Conservation (phyloP, 176 grass and related monocot genomes). For the Luzula sylvatica region DNA sequence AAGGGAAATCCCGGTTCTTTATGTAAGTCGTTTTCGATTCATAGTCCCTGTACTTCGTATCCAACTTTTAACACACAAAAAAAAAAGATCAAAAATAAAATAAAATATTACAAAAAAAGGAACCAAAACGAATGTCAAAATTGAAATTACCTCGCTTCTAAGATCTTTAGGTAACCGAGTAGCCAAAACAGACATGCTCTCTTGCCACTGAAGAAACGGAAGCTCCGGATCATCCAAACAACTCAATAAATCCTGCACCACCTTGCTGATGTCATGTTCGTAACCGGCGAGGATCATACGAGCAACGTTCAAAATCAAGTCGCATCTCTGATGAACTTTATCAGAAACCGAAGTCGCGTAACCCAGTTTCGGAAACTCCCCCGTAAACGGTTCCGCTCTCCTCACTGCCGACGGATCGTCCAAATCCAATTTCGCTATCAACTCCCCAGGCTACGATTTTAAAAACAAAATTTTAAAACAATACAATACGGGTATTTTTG, state of each 20-base stretch:
- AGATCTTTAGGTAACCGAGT: constrained; percentile 92
- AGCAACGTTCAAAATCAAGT: constrained; percentile 62
- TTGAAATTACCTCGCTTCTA: constrained; percentile 65
- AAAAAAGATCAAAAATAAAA: constrained; percentile 16
- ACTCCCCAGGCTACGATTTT: constrained; percentile 53
- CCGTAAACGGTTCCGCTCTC: constrained; percentile 87
- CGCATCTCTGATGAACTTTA: constrained; percentile 94
- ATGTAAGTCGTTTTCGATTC: constrained; percentile 48
- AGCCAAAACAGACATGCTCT: constrained; percentile 96
- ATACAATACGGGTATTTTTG: constrained; percentile 7
- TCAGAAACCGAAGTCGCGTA: constrained; percentile 81
- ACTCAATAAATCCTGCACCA: constrained; percentile 80
- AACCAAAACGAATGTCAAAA: constrained; percentile 13
- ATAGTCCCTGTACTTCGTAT: constrained; percentile 85
- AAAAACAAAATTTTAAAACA: too few relatives aligned
- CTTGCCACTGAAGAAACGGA: constrained; percentile 99
- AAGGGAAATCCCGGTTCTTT: constrained; percentile 82
- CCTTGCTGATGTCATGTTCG: constrained; percentile 79
- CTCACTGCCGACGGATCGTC: constrained; percentile 91
- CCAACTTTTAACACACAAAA: constrained; percentile 48
- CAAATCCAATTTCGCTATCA: constrained; percentile 91
- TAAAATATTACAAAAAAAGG: constrained; percentile 10
- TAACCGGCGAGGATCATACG: constrained; percentile 98
- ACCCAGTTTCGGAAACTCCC: constrained; percentile 82
- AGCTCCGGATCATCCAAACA: constrained; percentile 95